These are phyloP conservation scores for Chrysoporthe austroafricana DNA, from an alignment of 2,329 filamentous ascomycete genomes.

Conservation along the genomic window DNA sequence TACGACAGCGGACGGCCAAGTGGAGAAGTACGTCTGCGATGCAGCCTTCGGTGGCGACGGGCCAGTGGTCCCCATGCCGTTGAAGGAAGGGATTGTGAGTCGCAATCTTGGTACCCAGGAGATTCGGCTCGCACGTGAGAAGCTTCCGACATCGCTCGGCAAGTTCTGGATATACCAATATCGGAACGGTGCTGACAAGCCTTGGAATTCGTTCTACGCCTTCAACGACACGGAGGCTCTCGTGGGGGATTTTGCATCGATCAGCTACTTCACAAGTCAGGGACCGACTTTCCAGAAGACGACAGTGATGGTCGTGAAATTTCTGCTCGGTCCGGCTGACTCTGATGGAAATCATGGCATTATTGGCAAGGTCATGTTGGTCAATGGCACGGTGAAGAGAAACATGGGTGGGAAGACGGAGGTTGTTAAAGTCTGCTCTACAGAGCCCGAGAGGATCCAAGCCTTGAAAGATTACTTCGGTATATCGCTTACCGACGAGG, in stretches of 20 bases:
- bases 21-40: conserved; percentile 58
- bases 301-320: conserved; percentile 56
- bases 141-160: conserved; percentile 48
- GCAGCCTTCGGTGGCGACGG: conserved; percentile 68
- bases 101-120: conserved; percentile 59
- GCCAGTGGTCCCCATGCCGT: conserved; percentile 59
- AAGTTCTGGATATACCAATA: conserved; percentile 68
- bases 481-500: conserved; percentile 54
- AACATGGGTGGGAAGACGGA: conserved; percentile 55
- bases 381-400: conserved; percentile 56
- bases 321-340: conserved; percentile 50
- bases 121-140: conserved; percentile 56
- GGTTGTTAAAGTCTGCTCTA: conserved; percentile 50
- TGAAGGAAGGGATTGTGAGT: conserved; percentile 48
- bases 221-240: conserved; percentile 70
- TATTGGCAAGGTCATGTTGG: conserved; percentile 57
- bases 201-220: conserved; percentile 65
- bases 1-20: conserved; percentile 35
- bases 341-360: conserved; percentile 46
- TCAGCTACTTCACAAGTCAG: conserved; percentile 61
- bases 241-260: conserved; percentile 61
- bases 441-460: conserved; percentile 57
- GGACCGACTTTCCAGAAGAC: conserved; percentile 56
- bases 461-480: conserved; percentile 57
- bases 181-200: conserved; percentile 48